Evolutionary conservation across 768 basidiomycete species (phyloP).

Genomic region (Agaricus subrufescens): DNA sequence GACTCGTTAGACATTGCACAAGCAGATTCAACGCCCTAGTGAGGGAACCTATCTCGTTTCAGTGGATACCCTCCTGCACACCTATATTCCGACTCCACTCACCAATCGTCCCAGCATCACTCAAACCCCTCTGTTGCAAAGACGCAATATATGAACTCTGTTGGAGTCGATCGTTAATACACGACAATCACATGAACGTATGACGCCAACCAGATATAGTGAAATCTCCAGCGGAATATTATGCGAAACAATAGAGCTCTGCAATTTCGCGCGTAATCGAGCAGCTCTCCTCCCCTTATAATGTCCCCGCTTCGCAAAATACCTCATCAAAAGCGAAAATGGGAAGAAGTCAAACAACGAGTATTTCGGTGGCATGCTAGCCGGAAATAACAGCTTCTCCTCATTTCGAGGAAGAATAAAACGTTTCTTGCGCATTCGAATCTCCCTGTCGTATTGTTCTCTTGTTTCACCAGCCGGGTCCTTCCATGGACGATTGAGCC

Average conservation of each 20-base stretch:
- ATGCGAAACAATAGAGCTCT: conserved; percentile 40
- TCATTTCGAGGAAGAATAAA: conserved; percentile 34
- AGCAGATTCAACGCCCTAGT: conserved; percentile 46
- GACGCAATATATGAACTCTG: conserved; percentile 66
- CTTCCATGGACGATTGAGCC: neutral
- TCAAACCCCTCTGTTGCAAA: conserved; percentile 48
- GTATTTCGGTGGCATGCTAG: conserved; percentile 54
- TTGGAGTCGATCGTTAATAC: neutral
- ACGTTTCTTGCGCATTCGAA: conserved; percentile 14
- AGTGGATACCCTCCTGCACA: neutral
- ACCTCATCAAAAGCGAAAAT: conserved; percentile 53
- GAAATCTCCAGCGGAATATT: conserved; percentile 70
- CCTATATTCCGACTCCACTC: conserved; percentile 15
- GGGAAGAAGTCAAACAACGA: conserved; percentile 64
- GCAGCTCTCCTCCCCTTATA: conserved; percentile 60
- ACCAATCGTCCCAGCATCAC: conserved; percentile 63
- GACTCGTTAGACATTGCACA: conserved; percentile 61
- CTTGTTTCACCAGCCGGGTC: neutral
- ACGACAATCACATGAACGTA: neutral
- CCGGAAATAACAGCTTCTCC: conserved; percentile 46
- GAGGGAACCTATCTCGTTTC: conserved; percentile 34
- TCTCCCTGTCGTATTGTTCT: neutral
- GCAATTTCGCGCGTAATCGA: conserved; percentile 45
- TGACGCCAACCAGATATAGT: conserved; percentile 51
- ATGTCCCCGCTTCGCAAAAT: conserved; percentile 41